Base-by-base conservation (phyloP, 768 basidiomycete species). In the Leccinum aurantiacum region DNA sequence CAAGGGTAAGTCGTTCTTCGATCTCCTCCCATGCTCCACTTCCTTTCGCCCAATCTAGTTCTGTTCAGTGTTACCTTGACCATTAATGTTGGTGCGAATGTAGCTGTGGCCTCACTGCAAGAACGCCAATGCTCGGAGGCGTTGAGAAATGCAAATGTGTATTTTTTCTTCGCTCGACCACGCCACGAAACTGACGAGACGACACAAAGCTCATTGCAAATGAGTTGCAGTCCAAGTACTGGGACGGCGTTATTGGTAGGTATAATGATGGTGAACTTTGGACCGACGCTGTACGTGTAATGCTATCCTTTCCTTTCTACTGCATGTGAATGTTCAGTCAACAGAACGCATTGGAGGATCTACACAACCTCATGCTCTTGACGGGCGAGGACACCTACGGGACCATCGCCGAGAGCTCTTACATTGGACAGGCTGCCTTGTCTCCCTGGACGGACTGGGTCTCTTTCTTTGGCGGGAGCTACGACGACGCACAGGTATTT, bases 301-400 rank as follows among this genome's bases (percentile, higher is more conserved):
- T 58, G 3, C 5, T 11, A 37, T 25, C 9, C 41, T 1, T 51
- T 50, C n/a, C 38, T 6, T 55, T 35, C 24, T 19, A 15, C 46
- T 13, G 25, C 52, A 24, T 46, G 22, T 17, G 14, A 9, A n/a
- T 17, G 8, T 10, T 0, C 33, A 24, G 38, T 57, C 22, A 51
- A 57, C n/a, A 85, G 84, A 85, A 85, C 62, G 76, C 83, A 6
- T 63, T 84, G 31, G 84, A 85, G 64, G 83, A 84, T 62, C 67
- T 85, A 14, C 82, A 85, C 63, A 84, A 83, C 68, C 70, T 85
- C 54, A 85, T 85, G 84, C 76, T 85, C 13, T 79, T 77, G 13
- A 79, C 79, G 5, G 77, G 75, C 14, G 74, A 71, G 3, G 66
- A 33, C 11, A 33, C 33, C 33, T 33, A 81, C 58, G 27, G 38